Evolutionary conservation across 495 filamentous ascomycete species (phyloP).

Genomic region (Penicillium manginii): DNA sequence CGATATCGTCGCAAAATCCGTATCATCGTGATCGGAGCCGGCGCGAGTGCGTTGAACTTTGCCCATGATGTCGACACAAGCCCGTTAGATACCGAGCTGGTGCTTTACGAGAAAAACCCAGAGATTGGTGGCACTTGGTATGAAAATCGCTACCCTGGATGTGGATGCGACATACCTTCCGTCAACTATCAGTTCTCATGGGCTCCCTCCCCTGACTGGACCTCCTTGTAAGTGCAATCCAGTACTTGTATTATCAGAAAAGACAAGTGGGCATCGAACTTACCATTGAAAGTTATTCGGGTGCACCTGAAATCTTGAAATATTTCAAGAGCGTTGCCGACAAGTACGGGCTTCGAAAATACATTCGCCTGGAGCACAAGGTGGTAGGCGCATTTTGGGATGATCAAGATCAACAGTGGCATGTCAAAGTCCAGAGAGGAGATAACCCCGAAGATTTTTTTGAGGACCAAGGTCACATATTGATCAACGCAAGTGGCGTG

Average conservation of each 20-base stretch:
- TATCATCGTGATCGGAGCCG: constrained; percentile 45
- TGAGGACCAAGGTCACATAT: constrained; percentile 13
- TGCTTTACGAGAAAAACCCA: constrained; percentile 46
- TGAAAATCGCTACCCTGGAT: constrained; percentile 63
- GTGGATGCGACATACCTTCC: constrained; percentile 44
- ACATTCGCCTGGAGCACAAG: constrained; percentile 14
- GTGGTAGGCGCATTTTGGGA: constrained; percentile 22
- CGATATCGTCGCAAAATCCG: constrained; percentile 38
- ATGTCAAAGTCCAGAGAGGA: constrained; percentile 8
- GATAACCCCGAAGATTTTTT: constrained; percentile 1
- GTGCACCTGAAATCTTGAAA: constrained; percentile 51
- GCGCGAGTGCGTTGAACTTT: constrained; percentile 44
- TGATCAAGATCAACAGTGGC: constrained; percentile 37
- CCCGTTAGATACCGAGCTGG: constrained; percentile 39
- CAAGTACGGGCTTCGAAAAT: constrained; percentile 18
- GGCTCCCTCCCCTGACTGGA: constrained; percentile 33
- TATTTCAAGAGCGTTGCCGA: constrained; percentile 47
- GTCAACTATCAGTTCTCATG: constrained; percentile 43
- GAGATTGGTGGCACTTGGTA: constrained; percentile 58
- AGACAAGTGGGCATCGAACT: not conserved
- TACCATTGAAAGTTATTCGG: constrained; percentile 33
- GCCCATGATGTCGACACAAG: constrained; percentile 45
- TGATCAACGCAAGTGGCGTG: constrained; percentile 17
- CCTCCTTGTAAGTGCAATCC: constrained; percentile 12
- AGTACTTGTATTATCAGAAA: not conserved